Evolutionary conservation across 1,284 basidiomycete species (phyloP).

Genomic region (Tilletia walkeri): DNA sequence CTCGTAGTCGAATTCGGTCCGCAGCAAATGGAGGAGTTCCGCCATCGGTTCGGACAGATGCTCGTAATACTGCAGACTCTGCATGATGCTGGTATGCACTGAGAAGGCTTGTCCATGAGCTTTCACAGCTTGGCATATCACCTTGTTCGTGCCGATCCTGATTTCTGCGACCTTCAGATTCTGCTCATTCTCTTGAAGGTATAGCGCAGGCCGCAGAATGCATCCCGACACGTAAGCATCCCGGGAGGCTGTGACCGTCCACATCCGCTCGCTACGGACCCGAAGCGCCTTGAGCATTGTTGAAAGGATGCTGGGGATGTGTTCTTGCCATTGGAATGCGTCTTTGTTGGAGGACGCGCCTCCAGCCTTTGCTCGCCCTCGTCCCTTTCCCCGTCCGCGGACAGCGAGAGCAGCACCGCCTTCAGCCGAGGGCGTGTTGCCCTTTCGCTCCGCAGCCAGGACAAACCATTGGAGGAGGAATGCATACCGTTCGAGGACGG

Average conservation of each 20-base stretch:
- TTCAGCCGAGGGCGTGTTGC: slow-evolving; percentile 29
- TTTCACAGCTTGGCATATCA: slow-evolving; percentile 88
- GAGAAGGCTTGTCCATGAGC: slow-evolving; percentile 73
- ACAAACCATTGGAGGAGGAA: slow-evolving; percentile 53
- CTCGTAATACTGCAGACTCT: slow-evolving; percentile 88
- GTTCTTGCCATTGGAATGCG: slow-evolving; percentile 14
- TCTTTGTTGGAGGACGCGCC: neutral
- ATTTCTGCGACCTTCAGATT: slow-evolving; percentile 80
- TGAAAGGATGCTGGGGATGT: slow-evolving; percentile 41
- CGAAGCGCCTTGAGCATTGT: slow-evolving; percentile 43
- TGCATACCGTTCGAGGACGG: slow-evolving; percentile 46
- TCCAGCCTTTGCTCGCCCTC: slow-evolving; percentile 19
- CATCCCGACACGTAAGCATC: slow-evolving; percentile 52
- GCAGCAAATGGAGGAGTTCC: slow-evolving; percentile 76
- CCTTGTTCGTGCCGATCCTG: slow-evolving; percentile 74
- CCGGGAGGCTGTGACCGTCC: slow-evolving; percentile 39
- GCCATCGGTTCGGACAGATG: slow-evolving; percentile 92
- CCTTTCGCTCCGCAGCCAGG: slow-evolving; percentile 39
- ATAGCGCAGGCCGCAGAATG: slow-evolving; percentile 69
- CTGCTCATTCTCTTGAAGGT: slow-evolving; percentile 77
- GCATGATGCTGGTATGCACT: slow-evolving; percentile 80
- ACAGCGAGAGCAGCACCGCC: slow-evolving; percentile 27
- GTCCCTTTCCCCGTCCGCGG: slow-evolving; percentile 17
- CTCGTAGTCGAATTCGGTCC: slow-evolving; percentile 81
- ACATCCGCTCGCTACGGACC: slow-evolving; percentile 41